Conservation (phyloP, 768 basidiomycete genomes). For the Tulasnella sp. region DNA sequence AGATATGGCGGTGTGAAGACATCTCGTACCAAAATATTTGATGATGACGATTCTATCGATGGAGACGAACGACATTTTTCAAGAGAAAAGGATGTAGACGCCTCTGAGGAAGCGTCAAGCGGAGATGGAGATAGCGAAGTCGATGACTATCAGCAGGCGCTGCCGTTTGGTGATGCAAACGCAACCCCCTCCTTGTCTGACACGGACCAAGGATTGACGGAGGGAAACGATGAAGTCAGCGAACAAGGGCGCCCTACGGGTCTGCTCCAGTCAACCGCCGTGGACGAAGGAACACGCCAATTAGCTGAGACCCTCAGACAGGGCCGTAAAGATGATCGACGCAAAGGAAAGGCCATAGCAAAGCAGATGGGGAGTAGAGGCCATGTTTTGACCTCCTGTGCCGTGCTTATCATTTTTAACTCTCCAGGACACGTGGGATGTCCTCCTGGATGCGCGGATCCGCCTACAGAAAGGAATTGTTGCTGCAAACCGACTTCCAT, state of each 20-base stretch:
- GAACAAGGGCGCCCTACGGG: too few species aligned
- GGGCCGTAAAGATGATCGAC: conserved; percentile 53
- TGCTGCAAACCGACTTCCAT: conserved; percentile 53
- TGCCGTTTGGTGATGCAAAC: not conserved
- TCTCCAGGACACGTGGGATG: conserved; percentile 55
- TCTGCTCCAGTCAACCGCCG: conserved; percentile 7
- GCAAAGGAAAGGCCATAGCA: conserved; percentile 74
- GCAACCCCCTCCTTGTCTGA: too few species aligned
- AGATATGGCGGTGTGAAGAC: conserved; percentile 67
- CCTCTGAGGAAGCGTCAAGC: conserved; percentile 17
- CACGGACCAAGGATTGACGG: too few species aligned
- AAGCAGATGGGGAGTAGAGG: conserved; percentile 59
- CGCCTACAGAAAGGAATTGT: conserved; percentile 69
- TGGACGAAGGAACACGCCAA: not conserved
- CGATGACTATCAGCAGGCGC: conserved; percentile 9
- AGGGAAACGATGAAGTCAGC: too few species aligned
- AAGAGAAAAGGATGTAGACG: conserved; percentile 17
- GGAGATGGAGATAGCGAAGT: conserved; percentile 22
- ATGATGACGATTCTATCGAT: conserved; percentile 33
- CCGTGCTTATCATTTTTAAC: not conserved
- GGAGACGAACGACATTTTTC: not conserved
- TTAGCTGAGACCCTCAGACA: conserved; percentile 35
- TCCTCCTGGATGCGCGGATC: conserved; percentile 81
- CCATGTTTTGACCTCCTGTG: not conserved
- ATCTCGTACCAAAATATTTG: conserved; percentile 45